Percentiles rank a stretch among this genome's conserved stretches.
Evolutionary conservation across 1,139 yeast genomes (phyloP).

Genomic region (Debaryomyces fabryi): DNA sequence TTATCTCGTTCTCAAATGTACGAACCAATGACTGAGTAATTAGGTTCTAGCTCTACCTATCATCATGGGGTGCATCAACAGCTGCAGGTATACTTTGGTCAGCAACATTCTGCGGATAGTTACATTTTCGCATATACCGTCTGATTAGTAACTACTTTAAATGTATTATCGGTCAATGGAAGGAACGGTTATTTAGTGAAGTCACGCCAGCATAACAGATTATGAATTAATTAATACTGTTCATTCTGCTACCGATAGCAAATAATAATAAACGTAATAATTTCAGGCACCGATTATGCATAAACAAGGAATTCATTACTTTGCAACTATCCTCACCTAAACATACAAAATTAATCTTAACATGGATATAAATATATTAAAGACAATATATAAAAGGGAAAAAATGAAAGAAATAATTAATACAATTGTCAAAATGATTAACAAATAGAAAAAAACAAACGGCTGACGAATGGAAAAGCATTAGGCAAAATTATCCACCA

Average conservation of each 20-base stretch:
- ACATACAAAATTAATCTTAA: not conserved
- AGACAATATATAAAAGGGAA: conserved; percentile 3
- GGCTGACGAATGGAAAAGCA: conserved; percentile 2
- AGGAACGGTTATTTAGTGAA: not conserved
- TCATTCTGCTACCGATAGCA: not conserved
- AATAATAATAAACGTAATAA: not conserved
- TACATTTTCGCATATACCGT: not conserved
- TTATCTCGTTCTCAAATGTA: too few relatives aligned
- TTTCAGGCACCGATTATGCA: not conserved
- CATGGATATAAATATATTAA: conserved; percentile 7
- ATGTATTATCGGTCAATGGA: not conserved
- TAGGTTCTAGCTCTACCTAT: not conserved
- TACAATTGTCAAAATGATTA: conserved; percentile 7
- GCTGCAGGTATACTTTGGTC: not conserved
- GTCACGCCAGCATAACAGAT: not conserved
- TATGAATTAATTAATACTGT: not conserved
- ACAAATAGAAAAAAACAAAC: conserved; percentile 8
- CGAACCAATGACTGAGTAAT: not conserved
- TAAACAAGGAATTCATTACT: not conserved
- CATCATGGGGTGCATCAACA: not conserved
- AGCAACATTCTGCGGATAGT: not conserved
- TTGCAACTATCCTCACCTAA: not conserved
- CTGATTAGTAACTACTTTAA: not conserved
- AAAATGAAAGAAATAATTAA: conserved; percentile 5
- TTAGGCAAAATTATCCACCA: conserved; percentile 4